These are phyloP conservation scores for Eucalyptus brandiana DNA, from an alignment of 345 rosid species.

Conservation along the genomic window DNA sequence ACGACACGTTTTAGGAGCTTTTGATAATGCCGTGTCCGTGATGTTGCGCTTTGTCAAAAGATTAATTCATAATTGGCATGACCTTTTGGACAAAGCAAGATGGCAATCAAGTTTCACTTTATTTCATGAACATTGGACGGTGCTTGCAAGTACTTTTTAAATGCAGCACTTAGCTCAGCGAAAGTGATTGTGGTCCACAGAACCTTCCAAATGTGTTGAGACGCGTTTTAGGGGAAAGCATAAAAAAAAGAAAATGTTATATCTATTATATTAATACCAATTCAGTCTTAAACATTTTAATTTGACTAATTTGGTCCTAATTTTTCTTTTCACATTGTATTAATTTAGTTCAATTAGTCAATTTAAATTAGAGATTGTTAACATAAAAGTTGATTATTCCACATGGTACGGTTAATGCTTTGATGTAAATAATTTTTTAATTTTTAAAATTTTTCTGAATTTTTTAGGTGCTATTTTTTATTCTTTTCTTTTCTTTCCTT, in stretches of 20 bases:
- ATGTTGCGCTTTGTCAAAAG: not conserved
- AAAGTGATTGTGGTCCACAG: no score
- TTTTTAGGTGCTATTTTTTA: no score
- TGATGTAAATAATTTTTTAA: accelerated
- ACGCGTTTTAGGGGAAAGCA: not conserved
- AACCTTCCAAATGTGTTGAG: not conserved
- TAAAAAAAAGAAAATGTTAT: no score
- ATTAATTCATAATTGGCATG: not conserved
- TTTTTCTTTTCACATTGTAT: not conserved
- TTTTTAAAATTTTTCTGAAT: no score
- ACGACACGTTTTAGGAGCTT: not conserved
- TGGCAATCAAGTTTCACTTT: not conserved
- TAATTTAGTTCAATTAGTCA: not conserved
- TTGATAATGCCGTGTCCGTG: not conserved
- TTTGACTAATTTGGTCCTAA: not conserved
- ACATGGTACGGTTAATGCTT: accelerated
- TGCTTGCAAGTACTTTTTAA: not conserved
- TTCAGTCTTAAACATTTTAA: no score
- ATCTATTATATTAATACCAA: no score
- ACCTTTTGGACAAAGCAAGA: not conserved
- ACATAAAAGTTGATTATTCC: accelerated
- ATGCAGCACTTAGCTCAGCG: no score
- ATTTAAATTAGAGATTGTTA: no score
- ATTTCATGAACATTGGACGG: not conserved
- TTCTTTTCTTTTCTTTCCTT: no score